Conservation (phyloP, 2,329 filamentous ascomycete genomes). For the Rhytidhysteron rufulum region DNA sequence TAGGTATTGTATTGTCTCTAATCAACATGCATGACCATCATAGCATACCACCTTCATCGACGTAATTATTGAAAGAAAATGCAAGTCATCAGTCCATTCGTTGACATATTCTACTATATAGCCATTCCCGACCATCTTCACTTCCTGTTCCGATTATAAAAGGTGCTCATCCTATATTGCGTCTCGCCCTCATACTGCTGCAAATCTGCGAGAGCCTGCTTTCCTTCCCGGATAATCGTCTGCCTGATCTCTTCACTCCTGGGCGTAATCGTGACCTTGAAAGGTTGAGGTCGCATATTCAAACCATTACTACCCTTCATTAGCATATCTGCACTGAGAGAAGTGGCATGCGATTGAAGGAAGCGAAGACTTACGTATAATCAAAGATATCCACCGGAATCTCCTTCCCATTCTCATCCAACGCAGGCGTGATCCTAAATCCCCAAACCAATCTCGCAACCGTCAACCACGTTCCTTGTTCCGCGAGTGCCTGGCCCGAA, state of each 20-base stretch:
- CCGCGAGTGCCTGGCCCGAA: slow-evolving; percentile 56
- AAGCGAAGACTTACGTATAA: slow-evolving; percentile 43
- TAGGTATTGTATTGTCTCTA: too few species aligned
- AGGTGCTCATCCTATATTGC: slow-evolving; percentile 51
- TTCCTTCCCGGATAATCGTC: slow-evolving; percentile 52
- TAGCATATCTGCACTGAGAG: slow-evolving; percentile 4
- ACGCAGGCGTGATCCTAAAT: slow-evolving; percentile 47
- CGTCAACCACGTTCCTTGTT: slow-evolving; percentile 58
- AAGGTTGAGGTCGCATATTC: slow-evolving; percentile 56
- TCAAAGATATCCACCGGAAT: slow-evolving; percentile 56
- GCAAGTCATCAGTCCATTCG: too few species aligned
- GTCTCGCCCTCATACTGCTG: slow-evolving; percentile 53
- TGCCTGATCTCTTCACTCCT: slow-evolving; percentile 46
- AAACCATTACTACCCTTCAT: slow-evolving; percentile 47
- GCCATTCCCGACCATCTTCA: not conserved
- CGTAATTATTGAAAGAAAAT: too few species aligned
- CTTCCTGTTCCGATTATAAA: slow-evolving; percentile 8
- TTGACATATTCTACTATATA: too few species aligned
- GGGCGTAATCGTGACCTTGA: slow-evolving; percentile 52
- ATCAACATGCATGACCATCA: too few species aligned
- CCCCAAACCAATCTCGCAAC: slow-evolving; percentile 57
- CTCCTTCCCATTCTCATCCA: slow-evolving; percentile 41
- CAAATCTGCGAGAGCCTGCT: slow-evolving; percentile 50
- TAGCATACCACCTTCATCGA: too few species aligned
- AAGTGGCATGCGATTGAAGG: not conserved